phyloP scores from a whole-genome alignment of 1,284 basidiomycete genomes.

The Golubevia sp. region DNA sequence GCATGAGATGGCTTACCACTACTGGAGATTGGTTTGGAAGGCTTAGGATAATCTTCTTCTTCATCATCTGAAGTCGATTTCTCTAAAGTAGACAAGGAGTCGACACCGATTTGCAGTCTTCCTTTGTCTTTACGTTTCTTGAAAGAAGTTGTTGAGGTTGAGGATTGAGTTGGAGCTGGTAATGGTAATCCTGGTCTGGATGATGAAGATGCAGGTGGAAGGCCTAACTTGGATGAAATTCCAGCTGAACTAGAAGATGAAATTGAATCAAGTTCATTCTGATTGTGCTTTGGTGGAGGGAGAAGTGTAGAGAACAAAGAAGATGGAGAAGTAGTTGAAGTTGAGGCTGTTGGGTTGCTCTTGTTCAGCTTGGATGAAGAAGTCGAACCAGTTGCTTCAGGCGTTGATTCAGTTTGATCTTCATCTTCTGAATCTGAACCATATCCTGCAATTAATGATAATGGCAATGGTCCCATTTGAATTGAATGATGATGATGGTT shows the following conservation, averaged over 20 bases:
- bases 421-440: conserved; percentile 18
- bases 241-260: conserved; percentile 6
- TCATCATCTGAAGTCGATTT: neutral
- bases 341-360: neutral
- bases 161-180: conserved; percentile 25
- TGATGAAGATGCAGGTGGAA: conserved; percentile 40
- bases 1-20: conserved; percentile 12
- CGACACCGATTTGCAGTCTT: conserved; percentile 9
- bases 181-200: conserved; percentile 25
- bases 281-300: conserved; percentile 5
- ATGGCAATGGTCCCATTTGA: neutral
- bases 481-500: too few species aligned
- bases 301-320: conserved; percentile 5
- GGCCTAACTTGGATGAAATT: neutral
- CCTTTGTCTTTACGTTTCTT: conserved; percentile 23
- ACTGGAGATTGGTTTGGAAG: neutral
- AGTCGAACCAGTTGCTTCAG: too few species aligned
- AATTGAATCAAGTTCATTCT: conserved; percentile 3
- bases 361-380: too few species aligned
- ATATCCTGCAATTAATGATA: conserved; percentile 17
- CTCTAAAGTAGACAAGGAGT: neutral
- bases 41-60: conserved; percentile 11
- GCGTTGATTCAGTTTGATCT: conserved; percentile 10
- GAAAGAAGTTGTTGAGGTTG: conserved; percentile 32
- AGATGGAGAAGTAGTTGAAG: neutral